Conservation (phyloP, 768 basidiomycete species). For the Sporobolomyces pararoseus region DNA sequence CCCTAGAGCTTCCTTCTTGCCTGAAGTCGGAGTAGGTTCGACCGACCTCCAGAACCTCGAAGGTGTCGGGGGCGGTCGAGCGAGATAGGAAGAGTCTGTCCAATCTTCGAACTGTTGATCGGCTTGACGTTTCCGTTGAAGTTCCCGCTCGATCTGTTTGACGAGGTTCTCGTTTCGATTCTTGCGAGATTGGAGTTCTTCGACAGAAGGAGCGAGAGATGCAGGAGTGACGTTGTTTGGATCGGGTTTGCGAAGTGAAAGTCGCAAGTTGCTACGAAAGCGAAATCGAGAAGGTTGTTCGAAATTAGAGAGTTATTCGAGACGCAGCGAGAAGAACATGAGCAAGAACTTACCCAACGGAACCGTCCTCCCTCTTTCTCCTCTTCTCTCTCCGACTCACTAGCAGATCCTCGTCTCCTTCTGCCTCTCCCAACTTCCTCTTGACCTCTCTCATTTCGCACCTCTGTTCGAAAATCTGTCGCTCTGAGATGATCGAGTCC, state of each 20-base stretch:
- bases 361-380: constrained; percentile 37
- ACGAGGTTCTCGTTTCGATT: constrained; percentile 63
- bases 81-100: constrained; percentile 76
- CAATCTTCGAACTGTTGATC: constrained; percentile 83
- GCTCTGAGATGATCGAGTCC: constrained; percentile 59
- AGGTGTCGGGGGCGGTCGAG: constrained; percentile 58
- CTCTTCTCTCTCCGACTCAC: constrained; percentile 44
- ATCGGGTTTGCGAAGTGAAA: constrained; percentile 55
- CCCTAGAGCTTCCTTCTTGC: constrained; percentile 32
- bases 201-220: constrained; percentile 51
- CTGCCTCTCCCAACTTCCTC: constrained; percentile 57
- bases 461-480: constrained; percentile 73
- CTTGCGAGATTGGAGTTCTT: constrained; percentile 51
- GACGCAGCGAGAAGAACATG: no score
- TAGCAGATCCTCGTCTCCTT: constrained; percentile 51
- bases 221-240: constrained; percentile 18
- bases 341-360: constrained; percentile 27
- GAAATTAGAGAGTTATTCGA: neutral
- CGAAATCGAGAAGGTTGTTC: neutral
- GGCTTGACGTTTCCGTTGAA: constrained; percentile 63
- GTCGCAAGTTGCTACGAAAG: constrained; percentile 60
- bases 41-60: constrained; percentile 48
- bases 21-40: constrained; percentile 63
- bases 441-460: constrained; percentile 72
- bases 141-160: constrained; percentile 61